Conservation (phyloP, 2,329 filamentous ascomycete species). For the Alternaria atra region DNA sequence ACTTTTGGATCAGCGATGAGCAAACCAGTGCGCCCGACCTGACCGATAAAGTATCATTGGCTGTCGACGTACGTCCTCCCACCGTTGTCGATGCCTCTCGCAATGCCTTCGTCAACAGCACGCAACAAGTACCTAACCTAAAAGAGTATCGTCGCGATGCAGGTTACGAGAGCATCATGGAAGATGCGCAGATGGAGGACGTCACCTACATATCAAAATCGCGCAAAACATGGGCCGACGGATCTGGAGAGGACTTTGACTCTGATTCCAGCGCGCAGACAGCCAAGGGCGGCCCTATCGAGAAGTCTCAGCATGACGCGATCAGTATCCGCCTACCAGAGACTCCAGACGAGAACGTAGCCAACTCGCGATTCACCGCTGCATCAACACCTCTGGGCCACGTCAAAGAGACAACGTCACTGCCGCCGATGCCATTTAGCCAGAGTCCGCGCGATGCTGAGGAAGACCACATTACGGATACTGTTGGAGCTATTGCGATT, state of each 20-base stretch:
- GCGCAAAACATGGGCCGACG: slow-evolving; percentile 48
- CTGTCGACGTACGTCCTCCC: slow-evolving; percentile 14
- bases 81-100: slow-evolving; percentile 46
- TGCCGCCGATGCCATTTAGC: slow-evolving; percentile 9
- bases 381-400: slow-evolving; percentile 22
- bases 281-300: slow-evolving; percentile 27
- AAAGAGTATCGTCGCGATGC: slow-evolving; percentile 25
- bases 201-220: slow-evolving; percentile 18
- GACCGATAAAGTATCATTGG: slow-evolving; percentile 17
- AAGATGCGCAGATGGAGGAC: slow-evolving; percentile 40
- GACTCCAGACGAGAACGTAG: background rate
- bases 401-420: slow-evolving; percentile 24
- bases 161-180: slow-evolving; percentile 15
- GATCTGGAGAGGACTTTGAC: slow-evolving; percentile 49
- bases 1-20: slow-evolving; percentile 30
- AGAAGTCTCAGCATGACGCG: slow-evolving; percentile 17
- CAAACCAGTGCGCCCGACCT: slow-evolving; percentile 25
- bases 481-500: slow-evolving; percentile 93
- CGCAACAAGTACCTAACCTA: slow-evolving; percentile 51
- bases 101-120: slow-evolving; percentile 56
- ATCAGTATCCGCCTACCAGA: slow-evolving; percentile 14
- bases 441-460: slow-evolving; percentile 10
- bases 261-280: slow-evolving; percentile 35
- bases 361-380: slow-evolving; percentile 2
- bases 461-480: slow-evolving; percentile 82